A percentile compares a stretch with the other conserved stretches of the same genome.
Conservation (phyloP, 345 rosid species). For the Tarenaya hassleriana region DNA sequence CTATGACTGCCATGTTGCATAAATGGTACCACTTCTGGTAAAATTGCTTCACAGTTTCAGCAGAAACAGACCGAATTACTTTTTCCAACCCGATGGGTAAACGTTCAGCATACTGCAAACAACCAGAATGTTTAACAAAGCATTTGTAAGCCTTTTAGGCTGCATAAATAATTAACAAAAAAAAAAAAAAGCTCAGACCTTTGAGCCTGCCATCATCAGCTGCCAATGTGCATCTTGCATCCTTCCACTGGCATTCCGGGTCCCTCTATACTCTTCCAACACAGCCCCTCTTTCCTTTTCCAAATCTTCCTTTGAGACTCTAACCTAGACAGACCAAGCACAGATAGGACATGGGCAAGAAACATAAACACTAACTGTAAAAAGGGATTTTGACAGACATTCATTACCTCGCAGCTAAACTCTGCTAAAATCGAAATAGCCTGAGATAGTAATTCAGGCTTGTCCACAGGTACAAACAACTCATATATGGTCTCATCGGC, state of each 20-base stretch:
- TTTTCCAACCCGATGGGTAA: conserved; percentile 87
- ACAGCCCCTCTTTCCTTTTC: conserved; percentile 94
- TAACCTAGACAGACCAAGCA: conserved; percentile 42
- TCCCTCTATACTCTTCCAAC: conserved; percentile 84
- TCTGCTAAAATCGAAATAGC: conserved; percentile 85
- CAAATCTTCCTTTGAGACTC: conserved; percentile 75
- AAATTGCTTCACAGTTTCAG: conserved; percentile 64
- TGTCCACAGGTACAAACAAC: conserved; percentile 88
- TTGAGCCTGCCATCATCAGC: conserved; percentile 87
- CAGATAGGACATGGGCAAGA: conserved; percentile 1
- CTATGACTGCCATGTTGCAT: conserved; percentile 82
- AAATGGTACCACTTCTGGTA: conserved; percentile 81
- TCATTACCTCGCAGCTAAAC: conserved; percentile 81
- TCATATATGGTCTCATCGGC: conserved; percentile 88
- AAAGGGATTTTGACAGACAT: conserved; percentile 4
- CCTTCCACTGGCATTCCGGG: conserved; percentile 79
- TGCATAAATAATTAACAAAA: not conserved
- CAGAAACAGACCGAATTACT: conserved; percentile 73
- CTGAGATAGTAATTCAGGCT: conserved; percentile 49
- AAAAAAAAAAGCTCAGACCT: too few species aligned
- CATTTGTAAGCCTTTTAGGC: not conserved
- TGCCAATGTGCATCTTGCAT: conserved; percentile 89
- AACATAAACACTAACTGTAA: not conserved
- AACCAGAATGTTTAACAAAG: conserved; percentile 10
- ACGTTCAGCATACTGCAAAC: conserved; percentile 84